A percentile compares a stretch with the other conserved stretches of the same genome.
Conservation (phyloP, 2,329 filamentous ascomycete species). For the Penicillium sp. region DNA sequence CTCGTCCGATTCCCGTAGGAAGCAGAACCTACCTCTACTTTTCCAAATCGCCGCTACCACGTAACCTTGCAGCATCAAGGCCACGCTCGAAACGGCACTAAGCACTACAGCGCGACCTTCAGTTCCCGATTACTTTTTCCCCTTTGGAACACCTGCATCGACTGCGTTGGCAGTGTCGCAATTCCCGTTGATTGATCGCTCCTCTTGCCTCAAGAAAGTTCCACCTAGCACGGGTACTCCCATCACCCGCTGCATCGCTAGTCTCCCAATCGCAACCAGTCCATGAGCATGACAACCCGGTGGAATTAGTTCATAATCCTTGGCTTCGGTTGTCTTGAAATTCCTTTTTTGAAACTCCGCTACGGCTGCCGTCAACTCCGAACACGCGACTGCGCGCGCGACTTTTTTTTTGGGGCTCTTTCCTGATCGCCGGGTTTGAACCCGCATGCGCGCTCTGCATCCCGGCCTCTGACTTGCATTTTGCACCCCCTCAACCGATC, state of each 20-base stretch:
- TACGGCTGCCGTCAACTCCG: conserved; percentile 12
- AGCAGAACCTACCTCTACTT: conserved; percentile 20
- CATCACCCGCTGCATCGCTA: conserved; percentile 20
- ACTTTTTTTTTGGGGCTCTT: conserved; percentile 20
- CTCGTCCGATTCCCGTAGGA: conserved; percentile 21
- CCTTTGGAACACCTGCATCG: conserved; percentile 34
- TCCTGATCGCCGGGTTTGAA: conserved; percentile 11
- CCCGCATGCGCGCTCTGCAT: conserved; percentile 26
- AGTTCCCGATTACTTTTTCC: conserved; percentile 32
- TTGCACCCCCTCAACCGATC: conserved; percentile 10
- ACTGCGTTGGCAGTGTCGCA: conserved; percentile 36
- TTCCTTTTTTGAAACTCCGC: conserved; percentile 4
- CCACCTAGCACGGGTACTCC: conserved; percentile 22
- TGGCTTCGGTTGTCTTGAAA: not conserved
- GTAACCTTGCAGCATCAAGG: conserved; percentile 34
- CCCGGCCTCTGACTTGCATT: conserved; percentile 24
- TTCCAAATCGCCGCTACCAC: conserved; percentile 28
- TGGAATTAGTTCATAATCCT: conserved; percentile 11
- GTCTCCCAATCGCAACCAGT: conserved; percentile 16
- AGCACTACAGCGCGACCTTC: conserved; percentile 19
- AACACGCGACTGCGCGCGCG: conserved; percentile 15
- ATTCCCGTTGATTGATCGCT: conserved; percentile 26
- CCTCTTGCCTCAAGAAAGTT: conserved; percentile 15
- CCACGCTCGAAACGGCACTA: conserved; percentile 23
- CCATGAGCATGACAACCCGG: conserved; percentile 2